These are phyloP conservation scores for Cicer yamashitae DNA, from an alignment of 306 rosid genomes.

Conservation along the genomic window DNA sequence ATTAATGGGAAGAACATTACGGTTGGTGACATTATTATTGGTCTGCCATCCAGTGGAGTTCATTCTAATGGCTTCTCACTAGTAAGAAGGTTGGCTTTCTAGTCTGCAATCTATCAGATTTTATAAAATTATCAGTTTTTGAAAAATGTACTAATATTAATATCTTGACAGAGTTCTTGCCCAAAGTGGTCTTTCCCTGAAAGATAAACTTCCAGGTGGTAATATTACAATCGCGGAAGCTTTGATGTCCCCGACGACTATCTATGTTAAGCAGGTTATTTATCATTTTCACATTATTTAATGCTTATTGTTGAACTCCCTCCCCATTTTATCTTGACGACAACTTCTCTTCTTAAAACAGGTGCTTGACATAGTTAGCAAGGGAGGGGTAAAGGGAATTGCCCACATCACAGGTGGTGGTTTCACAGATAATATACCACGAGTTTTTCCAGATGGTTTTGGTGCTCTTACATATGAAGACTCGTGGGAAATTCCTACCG, in stretches of 20 bases:
- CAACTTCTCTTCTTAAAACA: too few relatives aligned
- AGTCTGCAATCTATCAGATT: conserved; percentile 7
- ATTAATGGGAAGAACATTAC: conserved; percentile 74
- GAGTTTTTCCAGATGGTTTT: conserved; percentile 83
- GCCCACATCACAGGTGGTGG: conserved; percentile 90
- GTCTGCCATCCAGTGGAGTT: conserved; percentile 91
- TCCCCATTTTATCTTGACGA: too few relatives aligned
- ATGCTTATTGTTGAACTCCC: neutral
- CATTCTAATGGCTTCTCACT: conserved; percentile 96
- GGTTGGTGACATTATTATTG: conserved; percentile 78
- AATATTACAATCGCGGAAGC: conserved; percentile 75
- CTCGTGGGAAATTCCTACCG: conserved; percentile 77
- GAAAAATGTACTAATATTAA: neutral
- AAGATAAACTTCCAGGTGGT: conserved; percentile 73
- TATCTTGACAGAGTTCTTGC: conserved; percentile 65
- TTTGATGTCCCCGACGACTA: conserved; percentile 85
- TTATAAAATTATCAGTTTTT: conserved; percentile 21
- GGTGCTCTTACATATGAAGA: conserved; percentile 68
- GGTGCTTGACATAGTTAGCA: too few relatives aligned
- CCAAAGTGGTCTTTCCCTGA: conserved; percentile 70
- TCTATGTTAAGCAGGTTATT: conserved; percentile 89
- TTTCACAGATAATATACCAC: conserved; percentile 89
- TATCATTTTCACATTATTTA: neutral
- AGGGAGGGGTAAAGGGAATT: too few relatives aligned
- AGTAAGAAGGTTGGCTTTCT: conserved; percentile 70